Conservation (phyloP, 768 basidiomycete species). For the Russula earlei region DNA sequence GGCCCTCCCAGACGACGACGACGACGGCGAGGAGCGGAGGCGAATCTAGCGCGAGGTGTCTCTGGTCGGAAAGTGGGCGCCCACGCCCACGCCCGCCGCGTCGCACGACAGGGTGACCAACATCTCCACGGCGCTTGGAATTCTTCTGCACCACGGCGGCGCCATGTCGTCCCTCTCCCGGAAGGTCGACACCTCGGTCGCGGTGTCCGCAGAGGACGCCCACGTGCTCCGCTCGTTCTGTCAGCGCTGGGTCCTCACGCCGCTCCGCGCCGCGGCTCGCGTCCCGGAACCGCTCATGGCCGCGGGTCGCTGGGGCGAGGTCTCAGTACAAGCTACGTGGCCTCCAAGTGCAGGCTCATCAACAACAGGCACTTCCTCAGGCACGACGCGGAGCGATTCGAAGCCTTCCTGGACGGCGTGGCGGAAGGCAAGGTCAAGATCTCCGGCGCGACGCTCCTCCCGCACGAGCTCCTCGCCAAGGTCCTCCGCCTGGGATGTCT, state of each 20-base stretch:
- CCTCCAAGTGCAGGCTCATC: constrained; percentile 52
- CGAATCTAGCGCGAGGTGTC: constrained; percentile 36
- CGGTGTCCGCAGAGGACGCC: constrained; percentile 29
- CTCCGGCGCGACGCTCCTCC: constrained; percentile 58
- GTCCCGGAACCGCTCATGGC: constrained; percentile 59
- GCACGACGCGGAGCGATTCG: constrained; percentile 53
- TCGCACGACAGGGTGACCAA: constrained; percentile 58
- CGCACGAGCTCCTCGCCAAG: constrained; percentile 48
- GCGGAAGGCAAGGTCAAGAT: constrained; percentile 46
- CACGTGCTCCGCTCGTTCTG: constrained; percentile 46
- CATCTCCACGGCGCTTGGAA: constrained; percentile 52
- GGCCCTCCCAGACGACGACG: constrained; percentile 25
- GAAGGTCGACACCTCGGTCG: constrained; percentile 21
- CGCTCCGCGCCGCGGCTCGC: constrained; percentile 37
- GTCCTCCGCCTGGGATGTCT: constrained; percentile 19
- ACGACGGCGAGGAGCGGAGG: constrained; percentile 21
- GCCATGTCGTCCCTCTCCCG: constrained; percentile 14
- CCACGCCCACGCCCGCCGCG: constrained; percentile 47
- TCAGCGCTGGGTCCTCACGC: constrained; percentile 50
- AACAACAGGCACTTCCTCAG: constrained; percentile 45
- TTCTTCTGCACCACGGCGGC: constrained; percentile 39
- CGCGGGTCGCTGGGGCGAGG: constrained; percentile 45
- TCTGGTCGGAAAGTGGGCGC: constrained; percentile 64
- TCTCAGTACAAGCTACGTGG: constrained; percentile 49
- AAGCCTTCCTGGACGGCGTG: constrained; percentile 46